Evolutionary conservation across 2,329 filamentous ascomycete species (phyloP), one percentile per base, ranked within the genome.

Genomic region (Alternaria incomplexa): DNA sequence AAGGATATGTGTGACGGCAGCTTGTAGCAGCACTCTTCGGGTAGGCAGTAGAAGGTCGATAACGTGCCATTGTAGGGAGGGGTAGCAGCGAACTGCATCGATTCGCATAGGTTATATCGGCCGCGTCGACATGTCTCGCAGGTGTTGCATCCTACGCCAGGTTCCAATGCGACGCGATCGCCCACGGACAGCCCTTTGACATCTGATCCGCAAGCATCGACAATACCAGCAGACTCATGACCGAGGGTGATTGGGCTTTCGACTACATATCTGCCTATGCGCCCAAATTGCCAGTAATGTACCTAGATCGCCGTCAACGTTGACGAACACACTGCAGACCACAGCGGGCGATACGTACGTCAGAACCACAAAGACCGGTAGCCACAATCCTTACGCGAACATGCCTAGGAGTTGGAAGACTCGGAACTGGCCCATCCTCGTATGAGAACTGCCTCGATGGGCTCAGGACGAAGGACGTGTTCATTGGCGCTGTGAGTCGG

Each of bases 1-100:
- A 69, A 43, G 6, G 56, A 56, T 22, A 70, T 61, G 30, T 66
- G 56, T 12, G 51, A 22, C 20, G 71, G 69, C 4, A 73, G 58
- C 47, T 63, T 64, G 47, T 60, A 72, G 50, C 65, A 70, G 44
- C 57, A 67, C 7, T 72, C 69, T 40, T 65, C 64, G 5, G 70
- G 62, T 10, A 71, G 50, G 17, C 30, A 36, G 45, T 67, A 72
- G 56, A 40, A 40, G 36, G 36, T 40, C 2, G 36, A 40, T 11
- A 40, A 40, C n/a, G 36, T 40, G 36, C 36, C 36, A 1, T 40
- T 40, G 36, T 40, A 40, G 36, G 36, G 36, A 40, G 36, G 36
- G 36, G 36, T 40, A 0, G 36, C 36, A 40, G 36, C 36, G 9
- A 40, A 40, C 36, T 40, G 36, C 36, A 40, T 40, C 36, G 36